Conservation (phyloP, 2,329 filamentous ascomycete genomes). For the Leptographium galeiforme region DNA sequence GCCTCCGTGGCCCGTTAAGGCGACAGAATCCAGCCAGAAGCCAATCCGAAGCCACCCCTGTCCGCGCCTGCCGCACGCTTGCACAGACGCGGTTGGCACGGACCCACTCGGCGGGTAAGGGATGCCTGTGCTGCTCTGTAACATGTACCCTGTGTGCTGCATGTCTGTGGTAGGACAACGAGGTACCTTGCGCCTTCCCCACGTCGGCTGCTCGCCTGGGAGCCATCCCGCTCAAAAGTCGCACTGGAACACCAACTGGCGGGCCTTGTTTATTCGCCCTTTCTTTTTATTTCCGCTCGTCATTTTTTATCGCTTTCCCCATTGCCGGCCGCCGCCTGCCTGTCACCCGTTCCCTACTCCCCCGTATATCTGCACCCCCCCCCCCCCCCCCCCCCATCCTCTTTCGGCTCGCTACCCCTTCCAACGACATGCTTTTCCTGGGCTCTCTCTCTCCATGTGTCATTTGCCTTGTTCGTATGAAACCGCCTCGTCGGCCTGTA, state of each 20-base stretch:
- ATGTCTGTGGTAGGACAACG: neutral
- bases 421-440: neutral
- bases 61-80: slow-evolving; percentile 12
- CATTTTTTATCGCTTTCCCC: neutral
- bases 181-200: slow-evolving; percentile 6
- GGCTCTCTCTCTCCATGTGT: neutral
- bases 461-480: neutral
- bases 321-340: neutral
- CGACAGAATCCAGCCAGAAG: neutral
- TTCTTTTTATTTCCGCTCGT: neutral
- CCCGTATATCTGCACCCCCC: neutral
- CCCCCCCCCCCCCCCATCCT: neutral
- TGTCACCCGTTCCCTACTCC: neutral
- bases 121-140: slow-evolving; percentile 6
- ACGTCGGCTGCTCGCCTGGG: slow-evolving; percentile 5
- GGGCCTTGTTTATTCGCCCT: neutral
- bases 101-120: slow-evolving; percentile 12
- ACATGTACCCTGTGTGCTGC: neutral
- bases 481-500: neutral
- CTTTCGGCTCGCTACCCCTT: neutral
- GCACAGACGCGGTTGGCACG: slow-evolving; percentile 14
- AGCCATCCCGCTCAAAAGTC: neutral
- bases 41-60: slow-evolving; percentile 8
- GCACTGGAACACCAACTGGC: neutral
- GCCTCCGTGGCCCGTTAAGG: neutral